A percentile compares a stretch with the other conserved stretches of the same genome.
These are phyloP conservation scores for Ramularia endophylla DNA, from an alignment of 2,329 filamentous ascomycete genomes.

Conservation along the genomic window DNA sequence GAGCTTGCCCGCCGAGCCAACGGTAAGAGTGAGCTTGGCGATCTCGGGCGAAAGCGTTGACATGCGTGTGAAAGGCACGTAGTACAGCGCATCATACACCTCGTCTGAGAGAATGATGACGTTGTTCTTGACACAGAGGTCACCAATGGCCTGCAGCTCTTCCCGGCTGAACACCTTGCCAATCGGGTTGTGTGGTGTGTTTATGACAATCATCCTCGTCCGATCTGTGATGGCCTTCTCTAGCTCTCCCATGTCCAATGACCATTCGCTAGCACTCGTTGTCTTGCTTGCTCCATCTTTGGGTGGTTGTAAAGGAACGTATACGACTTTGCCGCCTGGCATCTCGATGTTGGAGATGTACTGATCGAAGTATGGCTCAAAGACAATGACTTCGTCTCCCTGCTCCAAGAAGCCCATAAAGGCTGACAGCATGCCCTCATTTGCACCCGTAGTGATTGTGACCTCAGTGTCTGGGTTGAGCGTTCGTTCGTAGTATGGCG, in stretches of 20 bases:
- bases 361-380: conserved; percentile 99
- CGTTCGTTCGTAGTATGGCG: conserved; percentile 74
- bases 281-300: conserved; percentile 70
- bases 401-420: conserved; percentile 97
- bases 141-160: conserved; percentile 78
- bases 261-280: conserved; percentile 83
- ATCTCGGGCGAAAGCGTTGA: conserved; percentile 88
- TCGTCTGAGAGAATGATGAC: conserved; percentile 67
- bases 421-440: conserved; percentile 90
- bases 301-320: conserved; percentile 91
- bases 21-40: conserved; percentile 80
- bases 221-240: conserved; percentile 73
- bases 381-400: conserved; percentile 94
- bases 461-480: conserved; percentile 89
- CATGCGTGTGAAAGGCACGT: conserved; percentile 89
- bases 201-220: conserved; percentile 95
- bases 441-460: conserved; percentile 87
- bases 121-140: conserved; percentile 85
- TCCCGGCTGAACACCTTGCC: conserved; percentile 87
- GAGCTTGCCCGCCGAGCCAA: conserved; percentile 95
- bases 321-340: conserved; percentile 90
- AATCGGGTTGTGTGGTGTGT: conserved; percentile 88
- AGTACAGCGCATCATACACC: conserved; percentile 90
- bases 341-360: conserved; percentile 99
- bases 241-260: conserved; percentile 74